Evolutionary conservation across 169 alveolate species (phyloP), one percentile per base, ranked within the genome.

Genomic region (Blepharisma undulans): DNA sequence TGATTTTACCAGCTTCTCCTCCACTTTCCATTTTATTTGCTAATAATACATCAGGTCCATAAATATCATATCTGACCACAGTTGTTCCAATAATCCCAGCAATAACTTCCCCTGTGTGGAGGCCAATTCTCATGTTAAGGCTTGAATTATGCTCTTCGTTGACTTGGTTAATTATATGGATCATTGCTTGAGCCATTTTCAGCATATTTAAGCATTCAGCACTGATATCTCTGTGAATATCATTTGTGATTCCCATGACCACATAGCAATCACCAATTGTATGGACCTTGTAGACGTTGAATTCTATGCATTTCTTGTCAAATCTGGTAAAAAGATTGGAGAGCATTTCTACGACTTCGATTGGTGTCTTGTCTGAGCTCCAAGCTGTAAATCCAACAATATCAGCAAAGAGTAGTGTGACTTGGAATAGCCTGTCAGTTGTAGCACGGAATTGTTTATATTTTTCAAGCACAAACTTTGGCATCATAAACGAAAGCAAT

Each of bases 221-320:
- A 25, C 71, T 21, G 5, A n/a, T 22, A 30, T 91, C 48, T 91
- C 77, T 33, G 8, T 21, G n/a, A 27, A 66, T 14, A 59, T 85
- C 90, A 6, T 97, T 99, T 5, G 99, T 99, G 93, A 98, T 99
- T 74, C 99, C 99, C 97, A 99, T 98, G 4, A 99, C 99, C 5
- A 99, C 99, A 92, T 99, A 99, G 84, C 99, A 99, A 93, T 99
- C 99, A 5, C 99, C 99, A 27, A 99, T 99, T 2, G 99, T 99
- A 92, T 99, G 99, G 0, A 99, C 98, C 95, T 98, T 99, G 95
- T 97, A 99, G 18, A 98, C 98, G n/a, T 98, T 98, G 85, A 97
- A 97, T 87, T 97, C 96, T 34, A 99, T 97, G 90, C 99, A 97
- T 90, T 98, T 97, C 76, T 98, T 95, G 94, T 99, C 99, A 94